phyloP scores from a whole-genome alignment of 805 yeast genomes.

The Teunomyces lycoperdinae region DNA sequence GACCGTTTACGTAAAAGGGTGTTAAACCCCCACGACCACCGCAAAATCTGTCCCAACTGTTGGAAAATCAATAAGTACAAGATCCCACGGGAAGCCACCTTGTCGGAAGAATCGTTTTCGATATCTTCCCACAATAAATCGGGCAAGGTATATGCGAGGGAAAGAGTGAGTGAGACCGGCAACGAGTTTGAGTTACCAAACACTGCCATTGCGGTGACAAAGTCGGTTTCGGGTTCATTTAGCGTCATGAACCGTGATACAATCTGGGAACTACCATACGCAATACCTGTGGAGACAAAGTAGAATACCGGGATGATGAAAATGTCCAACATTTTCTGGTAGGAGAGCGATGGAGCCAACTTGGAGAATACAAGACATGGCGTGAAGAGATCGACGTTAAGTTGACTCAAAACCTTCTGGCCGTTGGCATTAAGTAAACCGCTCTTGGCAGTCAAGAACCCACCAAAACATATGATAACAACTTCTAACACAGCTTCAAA shows the following conservation, averaged over 20 bases:
- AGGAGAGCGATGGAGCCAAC: slow-evolving; percentile 61
- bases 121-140: slow-evolving; percentile 73
- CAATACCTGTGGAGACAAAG: slow-evolving; percentile 76
- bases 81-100: slow-evolving; percentile 76
- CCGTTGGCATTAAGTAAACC: slow-evolving; percentile 68
- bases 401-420: slow-evolving; percentile 71
- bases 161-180: slow-evolving; percentile 86
- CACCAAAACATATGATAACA: slow-evolving; percentile 79
- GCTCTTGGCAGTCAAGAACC: slow-evolving; percentile 76
- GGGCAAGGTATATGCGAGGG: slow-evolving; percentile 74
- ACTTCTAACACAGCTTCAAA: slow-evolving; percentile 92
- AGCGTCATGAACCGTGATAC: slow-evolving; percentile 54
- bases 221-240: slow-evolving; percentile 76
- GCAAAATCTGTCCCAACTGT: slow-evolving; percentile 75
- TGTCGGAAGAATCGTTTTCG: slow-evolving; percentile 61
- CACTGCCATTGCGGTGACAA: slow-evolving; percentile 94
- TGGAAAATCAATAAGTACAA: slow-evolving; percentile 72
- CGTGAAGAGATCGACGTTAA: slow-evolving; percentile 90
- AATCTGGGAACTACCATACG: slow-evolving; percentile 59
- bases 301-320: slow-evolving; percentile 81
- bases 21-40: slow-evolving; percentile 90
- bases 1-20: slow-evolving; percentile 56
- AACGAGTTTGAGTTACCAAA: slow-evolving; percentile 94
- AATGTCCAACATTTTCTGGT: slow-evolving; percentile 76
- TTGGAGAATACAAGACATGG: slow-evolving; percentile 93